Conservation (phyloP, 768 basidiomycete genomes). For the Tulasnella sp. region DNA sequence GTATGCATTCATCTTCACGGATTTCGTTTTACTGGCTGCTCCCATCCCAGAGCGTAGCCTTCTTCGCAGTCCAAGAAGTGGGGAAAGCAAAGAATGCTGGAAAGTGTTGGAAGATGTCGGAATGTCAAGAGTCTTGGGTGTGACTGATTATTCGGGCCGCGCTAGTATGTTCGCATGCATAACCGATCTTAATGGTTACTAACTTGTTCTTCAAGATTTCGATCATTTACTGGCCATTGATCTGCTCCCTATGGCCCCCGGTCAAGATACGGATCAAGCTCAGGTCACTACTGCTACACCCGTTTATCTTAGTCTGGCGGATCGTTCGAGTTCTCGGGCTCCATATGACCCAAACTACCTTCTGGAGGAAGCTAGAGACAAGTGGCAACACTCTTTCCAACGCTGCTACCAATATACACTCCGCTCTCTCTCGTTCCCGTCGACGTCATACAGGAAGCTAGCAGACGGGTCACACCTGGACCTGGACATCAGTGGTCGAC, state of each 20-base stretch:
- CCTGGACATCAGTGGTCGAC: slow-evolving; percentile 25
- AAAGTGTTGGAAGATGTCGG: slow-evolving; percentile 36
- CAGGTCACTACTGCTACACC: slow-evolving; percentile 26
- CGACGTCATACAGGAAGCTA: slow-evolving; percentile 11
- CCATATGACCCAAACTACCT: slow-evolving; percentile 12
- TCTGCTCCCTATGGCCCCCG: slow-evolving; percentile 33
- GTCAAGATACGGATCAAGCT: slow-evolving; percentile 24
- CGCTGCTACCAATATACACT: slow-evolving; percentile 39
- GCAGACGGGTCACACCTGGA: slow-evolving; percentile 13
- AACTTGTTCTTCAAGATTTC: slow-evolving; percentile 20
- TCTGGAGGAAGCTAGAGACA: slow-evolving; percentile 22
- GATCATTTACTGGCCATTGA: slow-evolving; percentile 35
- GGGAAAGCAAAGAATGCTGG: slow-evolving; percentile 27
- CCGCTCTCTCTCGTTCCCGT: slow-evolving; percentile 32
- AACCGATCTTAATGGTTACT: background rate
- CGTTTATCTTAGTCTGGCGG: slow-evolving; percentile 27
- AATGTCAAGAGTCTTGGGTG: slow-evolving; percentile 36
- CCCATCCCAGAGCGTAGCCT: slow-evolving; percentile 21
- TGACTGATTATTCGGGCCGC: slow-evolving; percentile 29
- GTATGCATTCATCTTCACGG: slow-evolving; percentile 48
- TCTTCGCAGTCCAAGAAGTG: slow-evolving; percentile 19
- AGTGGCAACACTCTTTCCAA: slow-evolving; percentile 43
- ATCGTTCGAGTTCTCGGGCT: slow-evolving; percentile 16
- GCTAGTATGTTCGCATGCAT: slow-evolving; percentile 19
- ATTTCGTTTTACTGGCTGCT: slow-evolving; percentile 49